Percentiles rank a stretch among this genome's conserved stretches.
phyloP scores from a whole-genome alignment of 208 protist genomes.

The Porcisia deanei region DNA sequence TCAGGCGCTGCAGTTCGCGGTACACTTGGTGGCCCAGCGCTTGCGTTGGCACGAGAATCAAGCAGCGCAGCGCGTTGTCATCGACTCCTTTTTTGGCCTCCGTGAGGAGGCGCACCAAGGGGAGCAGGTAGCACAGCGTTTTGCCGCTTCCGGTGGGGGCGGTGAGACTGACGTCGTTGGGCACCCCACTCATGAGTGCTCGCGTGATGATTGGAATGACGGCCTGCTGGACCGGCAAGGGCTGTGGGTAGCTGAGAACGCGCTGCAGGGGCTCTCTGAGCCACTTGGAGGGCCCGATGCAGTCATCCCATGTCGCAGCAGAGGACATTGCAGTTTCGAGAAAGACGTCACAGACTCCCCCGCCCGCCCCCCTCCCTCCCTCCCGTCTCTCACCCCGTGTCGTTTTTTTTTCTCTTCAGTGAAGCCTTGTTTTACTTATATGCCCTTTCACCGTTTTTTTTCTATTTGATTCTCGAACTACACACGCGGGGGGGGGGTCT shows the following conservation, averaged over 20 bases:
- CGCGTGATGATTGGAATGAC: conserved; percentile 73
- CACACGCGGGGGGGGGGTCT: no score
- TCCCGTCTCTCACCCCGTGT: neutral
- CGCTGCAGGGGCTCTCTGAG: conserved; percentile 53
- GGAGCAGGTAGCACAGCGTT: conserved; percentile 89
- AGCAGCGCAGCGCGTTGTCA: conserved; percentile 64
- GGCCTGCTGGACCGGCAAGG: conserved; percentile 81
- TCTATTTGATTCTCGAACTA: neutral
- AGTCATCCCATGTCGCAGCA: conserved; percentile 23
- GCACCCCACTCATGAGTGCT: conserved; percentile 68
- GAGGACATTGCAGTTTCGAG: neutral
- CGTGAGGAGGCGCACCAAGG: conserved; percentile 67
- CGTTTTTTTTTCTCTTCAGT: neutral
- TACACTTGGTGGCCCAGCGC: conserved; percentile 83
- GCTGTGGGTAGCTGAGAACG: conserved; percentile 55
- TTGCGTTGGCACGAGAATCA: conserved; percentile 86
- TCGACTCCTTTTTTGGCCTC: conserved; percentile 53
- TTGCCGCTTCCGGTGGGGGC: conserved; percentile 92
- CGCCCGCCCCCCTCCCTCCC: neutral
- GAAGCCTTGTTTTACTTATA: no score
- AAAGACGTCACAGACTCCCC: no score
- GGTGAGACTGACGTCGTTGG: conserved; percentile 89
- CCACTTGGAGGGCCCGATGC: conserved; percentile 43
- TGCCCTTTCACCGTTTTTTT: neutral
- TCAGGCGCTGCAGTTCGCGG: conserved; percentile 64